Evolutionary conservation across 2,329 filamentous ascomycete species (phyloP), one percentile per base, ranked within the genome.

Genomic region (Ampelomyces quisqualis): DNA sequence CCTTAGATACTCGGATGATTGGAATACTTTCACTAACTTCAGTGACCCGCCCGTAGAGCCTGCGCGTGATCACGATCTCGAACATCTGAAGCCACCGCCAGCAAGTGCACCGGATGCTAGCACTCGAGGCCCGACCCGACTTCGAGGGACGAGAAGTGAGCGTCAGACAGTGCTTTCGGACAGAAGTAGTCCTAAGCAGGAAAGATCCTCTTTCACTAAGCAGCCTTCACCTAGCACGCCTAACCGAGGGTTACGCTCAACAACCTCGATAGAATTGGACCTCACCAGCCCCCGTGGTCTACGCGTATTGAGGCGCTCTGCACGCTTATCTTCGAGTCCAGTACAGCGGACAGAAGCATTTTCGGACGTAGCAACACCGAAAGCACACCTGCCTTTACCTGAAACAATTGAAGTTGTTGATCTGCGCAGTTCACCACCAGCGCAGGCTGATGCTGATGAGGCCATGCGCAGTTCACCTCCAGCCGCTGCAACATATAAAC

Each of bases 1-100:
- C 10, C 34, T 53, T 3, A 55, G 40, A 4, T 40, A 50, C 26
- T 60, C 62, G 3, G 57, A 60, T 35, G 54, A 57, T 18, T 38
- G 40, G 49, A 28, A 29, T 34, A 14, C 18, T 19, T 38, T 45
- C 26, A 45, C 35, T 17, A 43, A 38, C n/a, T 31, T 33, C 18
- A 51, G 48, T 34, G 49, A 60, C 26, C 40, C 50, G 10, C 14
- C 40, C 4, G 35, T 50, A 11, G 35, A 20, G 8, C 21, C 36
- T 8, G 37, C 4, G 18, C 27, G 37, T 4, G 19, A 34, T n/a
- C 19, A 29, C 10, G 40, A 43, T 3, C 3, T 34, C 6, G 31
- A 21, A 17, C 34, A 30, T 13, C 26, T 33, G 5, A 50, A 47
- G 26, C 30, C 34, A 14, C 46, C 37, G 14, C 34, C 42, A 15